These are phyloP conservation scores for Gloeostereum incarnatum DNA, from an alignment of 768 basidiomycete species.

Conservation along the genomic window DNA sequence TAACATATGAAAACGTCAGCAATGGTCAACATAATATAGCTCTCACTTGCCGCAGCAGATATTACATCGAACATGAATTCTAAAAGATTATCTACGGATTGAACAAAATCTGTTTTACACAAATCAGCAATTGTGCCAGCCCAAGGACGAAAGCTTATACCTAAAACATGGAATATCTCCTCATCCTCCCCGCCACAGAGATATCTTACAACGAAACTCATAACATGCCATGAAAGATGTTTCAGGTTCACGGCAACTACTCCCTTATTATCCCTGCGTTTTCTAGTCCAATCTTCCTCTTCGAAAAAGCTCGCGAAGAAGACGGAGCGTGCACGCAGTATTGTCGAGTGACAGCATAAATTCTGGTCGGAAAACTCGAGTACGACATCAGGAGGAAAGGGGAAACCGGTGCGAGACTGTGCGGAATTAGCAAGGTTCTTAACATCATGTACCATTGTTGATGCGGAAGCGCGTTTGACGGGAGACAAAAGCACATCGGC, in stretches of 20 bases:
- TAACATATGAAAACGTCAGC: background rate
- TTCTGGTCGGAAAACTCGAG: slow-evolving; percentile 59
- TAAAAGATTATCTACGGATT: slow-evolving; percentile 64
- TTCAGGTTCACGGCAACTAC: slow-evolving; percentile 55
- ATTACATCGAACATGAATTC: slow-evolving; percentile 86
- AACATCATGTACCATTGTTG: slow-evolving; percentile 45
- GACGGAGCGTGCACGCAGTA: slow-evolving; percentile 76
- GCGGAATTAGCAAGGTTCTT: slow-evolving; percentile 32
- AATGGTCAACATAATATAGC: background rate
- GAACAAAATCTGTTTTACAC: slow-evolving; percentile 41
- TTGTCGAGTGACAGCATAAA: slow-evolving; percentile 57
- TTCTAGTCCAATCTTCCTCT: slow-evolving; percentile 70
- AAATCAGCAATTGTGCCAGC: background rate
- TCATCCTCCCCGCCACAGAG: slow-evolving; percentile 65
- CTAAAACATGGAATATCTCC: slow-evolving; percentile 64
- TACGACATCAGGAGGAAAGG: slow-evolving; percentile 56
- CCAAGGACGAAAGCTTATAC: slow-evolving; percentile 25
- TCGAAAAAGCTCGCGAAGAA: slow-evolving; percentile 84
- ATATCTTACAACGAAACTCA: slow-evolving; percentile 68
- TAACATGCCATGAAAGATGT: slow-evolving; percentile 66
- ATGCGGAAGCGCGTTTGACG: slow-evolving; percentile 41
- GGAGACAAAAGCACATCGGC: slow-evolving; percentile 45
- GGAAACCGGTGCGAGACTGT: slow-evolving; percentile 13
- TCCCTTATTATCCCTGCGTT: slow-evolving; percentile 44
- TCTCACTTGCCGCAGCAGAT: slow-evolving; percentile 63